A percentile compares a stretch with the other conserved stretches of the same genome.
These are phyloP conservation scores for Leptographium lundbergii DNA, from an alignment of 2,329 filamentous ascomycete species.

Conservation along the genomic window DNA sequence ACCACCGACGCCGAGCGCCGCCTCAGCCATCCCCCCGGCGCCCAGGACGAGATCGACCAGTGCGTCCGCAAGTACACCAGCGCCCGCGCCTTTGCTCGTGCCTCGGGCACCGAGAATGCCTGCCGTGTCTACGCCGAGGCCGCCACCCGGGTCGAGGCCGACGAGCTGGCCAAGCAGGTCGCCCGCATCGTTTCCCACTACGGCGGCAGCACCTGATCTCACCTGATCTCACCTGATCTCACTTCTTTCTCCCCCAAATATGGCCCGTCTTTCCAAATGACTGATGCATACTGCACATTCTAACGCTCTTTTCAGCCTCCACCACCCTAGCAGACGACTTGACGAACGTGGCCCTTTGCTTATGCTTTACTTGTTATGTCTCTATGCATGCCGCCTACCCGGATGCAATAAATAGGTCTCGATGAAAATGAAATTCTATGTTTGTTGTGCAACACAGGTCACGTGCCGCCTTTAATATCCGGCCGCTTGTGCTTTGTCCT, in stretches of 20 bases:
- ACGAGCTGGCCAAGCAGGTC: constrained; percentile 79
- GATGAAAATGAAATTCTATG: neutral
- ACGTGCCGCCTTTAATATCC: no score
- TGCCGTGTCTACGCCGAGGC: constrained; percentile 95
- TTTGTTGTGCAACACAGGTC: neutral
- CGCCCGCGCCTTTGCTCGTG: constrained; percentile 80
- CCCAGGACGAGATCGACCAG: constrained; percentile 77
- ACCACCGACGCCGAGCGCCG: constrained; percentile 87
- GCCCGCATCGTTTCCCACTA: constrained; percentile 58
- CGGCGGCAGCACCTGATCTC: constrained; percentile 16
- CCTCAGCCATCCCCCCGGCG: constrained; percentile 64
- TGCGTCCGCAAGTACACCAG: constrained; percentile 83
- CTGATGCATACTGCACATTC: neutral
- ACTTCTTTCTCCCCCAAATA: no score
- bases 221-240: neutral
- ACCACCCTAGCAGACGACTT: neutral
- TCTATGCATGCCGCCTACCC: neutral
- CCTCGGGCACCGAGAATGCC: constrained; percentile 90
- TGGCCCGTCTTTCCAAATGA: neutral
- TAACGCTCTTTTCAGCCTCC: neutral
- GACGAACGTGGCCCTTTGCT: neutral
- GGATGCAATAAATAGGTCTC: neutral
- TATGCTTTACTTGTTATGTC: neutral
- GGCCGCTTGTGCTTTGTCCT: no score
- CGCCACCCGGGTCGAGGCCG: constrained; percentile 74